Base-by-base conservation (phyloP, 2,329 filamentous ascomycete genomes). In the Ciborinia camelliae region DNA sequence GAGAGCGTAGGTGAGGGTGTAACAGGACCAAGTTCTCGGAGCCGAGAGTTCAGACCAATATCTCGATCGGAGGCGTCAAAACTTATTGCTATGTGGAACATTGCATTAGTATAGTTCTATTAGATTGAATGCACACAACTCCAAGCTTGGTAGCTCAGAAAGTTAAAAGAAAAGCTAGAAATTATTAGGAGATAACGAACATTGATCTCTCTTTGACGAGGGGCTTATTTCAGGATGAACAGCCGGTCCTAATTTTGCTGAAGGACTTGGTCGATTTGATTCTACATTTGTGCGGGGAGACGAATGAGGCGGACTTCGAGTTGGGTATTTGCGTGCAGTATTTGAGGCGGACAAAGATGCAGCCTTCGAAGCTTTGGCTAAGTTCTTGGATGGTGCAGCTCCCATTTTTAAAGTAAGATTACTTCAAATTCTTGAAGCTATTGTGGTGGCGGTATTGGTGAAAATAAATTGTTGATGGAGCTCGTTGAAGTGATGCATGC, bases 301-400 rank as follows among this genome's bases (percentile, higher is more conserved):
- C 28, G 66, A 32, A n/a, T 63, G 43, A 20, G 67, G 66, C n/a
- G 72, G 68, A 20, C 65, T 41, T 26, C 71, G 66, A 14, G 73
- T 72, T 32, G 73, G 73, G 50, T 74, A 75, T 72, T 72, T 75
- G 26, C 73, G 69, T 7, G 70, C 65, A 52, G 67, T 62, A 39
- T 64, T 70, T 9, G 67, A 53, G 7, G 65, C 60, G 3, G 68
- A 48, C 14, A 58, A 30, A 55, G 67, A 66, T 20, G 70, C 66
- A 10, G 67, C 47, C 65, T 68, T 68, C 2, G 68, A 63, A n/a
- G 68, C 68, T 15, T 60, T 62, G 58, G 67, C 66, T 8, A 69
- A 65, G 30, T 66, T 66, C 69, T 73, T 74, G 5, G 73, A 74
- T 54, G 68, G 51, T 43, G 71, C 69, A 12, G 68, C 66, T 1